Evolutionary conservation across 2,329 filamentous ascomycete genomes (phyloP), one percentile per base, ranked within the genome.

Genomic region (Colletotrichum sp.): DNA sequence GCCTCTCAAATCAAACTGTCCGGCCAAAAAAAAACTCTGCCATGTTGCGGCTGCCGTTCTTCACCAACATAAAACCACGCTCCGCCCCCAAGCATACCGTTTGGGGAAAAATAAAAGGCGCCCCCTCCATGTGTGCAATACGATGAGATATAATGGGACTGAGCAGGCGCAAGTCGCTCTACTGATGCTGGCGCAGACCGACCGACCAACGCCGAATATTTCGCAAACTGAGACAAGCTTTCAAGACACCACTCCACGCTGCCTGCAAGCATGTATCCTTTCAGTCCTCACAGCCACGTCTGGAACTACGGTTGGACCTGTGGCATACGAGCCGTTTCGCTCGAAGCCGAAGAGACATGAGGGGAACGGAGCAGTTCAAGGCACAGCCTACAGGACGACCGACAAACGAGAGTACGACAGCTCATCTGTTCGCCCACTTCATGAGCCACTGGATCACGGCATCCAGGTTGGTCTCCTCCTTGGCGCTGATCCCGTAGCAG

Each of bases 401-500:
- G 21, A 77, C 48, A 26, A 69, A n/a, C 66, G 74, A 38, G 21
- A 72, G 24, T 21, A 67, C 3, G 21, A 72, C 43, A 52, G 21
- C 28, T 91, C 86, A 96, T 86, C 93, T 93, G 83, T 90, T 95
- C 77, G 96, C 94, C 84, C 95, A 94, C 79, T 96, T 96, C 84
- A 99, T 96, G 83, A 99, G 89, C 95, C 97, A 99, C 84, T 98
- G 95, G 81, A 99, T 89, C 68, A 99, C 97, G 8, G 96, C 97
- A 82, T 99, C 96, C 78, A 99, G 92, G 86, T 99, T 99, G 73
- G 96, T 99, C 87, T 99, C 97, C 84, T 98, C 96, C 86, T 98
- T 98, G 76, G 96, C 97, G 84, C 96, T 98, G 87, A 99, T 98
- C 77, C 96, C 96, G 85, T 99, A 99, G 87, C 97, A 98, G 87